Evolutionary conservation across 495 filamentous ascomycete species (phyloP), one percentile per base, ranked within the genome.

Genomic region (Xylaria venustula): DNA sequence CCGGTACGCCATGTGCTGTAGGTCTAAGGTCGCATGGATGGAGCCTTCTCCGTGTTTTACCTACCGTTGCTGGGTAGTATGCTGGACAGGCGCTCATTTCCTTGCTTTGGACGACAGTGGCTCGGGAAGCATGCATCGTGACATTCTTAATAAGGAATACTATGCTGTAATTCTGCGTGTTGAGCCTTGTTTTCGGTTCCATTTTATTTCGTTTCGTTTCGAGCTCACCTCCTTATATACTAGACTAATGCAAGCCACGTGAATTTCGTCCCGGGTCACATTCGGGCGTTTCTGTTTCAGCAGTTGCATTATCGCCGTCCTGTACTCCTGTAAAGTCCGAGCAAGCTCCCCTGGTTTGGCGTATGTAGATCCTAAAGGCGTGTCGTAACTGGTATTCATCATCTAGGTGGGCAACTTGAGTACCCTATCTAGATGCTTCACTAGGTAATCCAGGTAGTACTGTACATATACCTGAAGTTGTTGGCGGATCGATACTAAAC

Each of bases 181-280:
- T 5, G 30, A 40, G 14, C 15, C 37, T 40, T 40, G 7, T 3
- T 40, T 40, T 15, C 14, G 3, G 14, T 15, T 5, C 30, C 30
- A 34, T 12, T 15, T 40, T 40, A 12, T 40, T 12, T 40, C 11
- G 30, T 34, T 34, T 11, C 30, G 30, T 34, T 34, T 5, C 30
- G 30, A 34, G 37, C 37, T 15, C 37, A 40, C 37, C 37, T 40
- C 37, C 37, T 40, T 9, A 3, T 15, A 12, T 40, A 5, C 32
- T 34, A 41, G 19, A 11, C 42, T 57, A 47, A 59, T 59, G 56
- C 56, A 59, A 50, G 56, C 56, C 56, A 59, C 56, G 36, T 50
- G 30, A 59, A 59, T 44, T 44, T 11, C 11, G 7, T 23, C 40
- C 40, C 32, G 53, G 53, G 41, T 30, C 14, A 23, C 17, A 20